Base-by-base conservation (phyloP, 2,329 filamentous ascomycete species). In the Volutella citrinella region DNA sequence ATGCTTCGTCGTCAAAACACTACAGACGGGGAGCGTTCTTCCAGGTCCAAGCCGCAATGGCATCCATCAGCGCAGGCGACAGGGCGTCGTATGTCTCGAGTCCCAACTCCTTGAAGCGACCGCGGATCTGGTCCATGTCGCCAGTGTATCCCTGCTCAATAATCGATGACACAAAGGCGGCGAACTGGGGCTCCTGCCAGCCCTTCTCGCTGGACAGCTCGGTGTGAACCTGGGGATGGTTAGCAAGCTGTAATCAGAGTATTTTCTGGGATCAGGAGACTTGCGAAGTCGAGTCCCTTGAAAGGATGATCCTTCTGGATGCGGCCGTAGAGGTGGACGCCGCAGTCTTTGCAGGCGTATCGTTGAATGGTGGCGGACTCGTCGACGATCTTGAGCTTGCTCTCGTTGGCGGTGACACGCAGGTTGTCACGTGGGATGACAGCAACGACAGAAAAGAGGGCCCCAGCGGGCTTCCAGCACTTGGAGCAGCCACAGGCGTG, bases 171-270 rank as follows among this genome's bases (percentile, higher is more conserved):
- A 84, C 79, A 40, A 84, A 85, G 0, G 72, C 81, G 3, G 80
- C 80, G 46, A 84, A 85, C 52, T 84, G 80, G 7, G 79, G 79
- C 62, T 82, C 80, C 60, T 84, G 80, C 80, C 81, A 84, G n/a
- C 80, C 80, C 54, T 73, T 68, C 34, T 71, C 58, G 31, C 71
- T 63, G 13, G 70, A 75, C 27, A 85, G 61, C 60, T 85, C 80
- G 2, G 66, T 67, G 57, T 84, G 80, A 10, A 84, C 77, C n/a
- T n/a, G n/a, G n/a, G n/a, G n/a, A n/a, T n/a, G n/a, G n/a, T n/a
- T n/a, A n/a, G n/a, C n/a, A n/a, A n/a, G n/a, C n/a, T n/a, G n/a
- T n/a, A n/a, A n/a, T n/a, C n/a, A n/a, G n/a, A n/a, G n/a, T n/a
- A n/a, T n/a, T n/a, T n/a, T n/a, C n/a, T n/a, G n/a, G n/a, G n/a